Percentiles rank a stretch among this genome's conserved stretches.
These are phyloP conservation scores for Suhomyces ambrosiae DNA, from an alignment of 1,139 yeast genomes.

Conservation along the genomic window DNA sequence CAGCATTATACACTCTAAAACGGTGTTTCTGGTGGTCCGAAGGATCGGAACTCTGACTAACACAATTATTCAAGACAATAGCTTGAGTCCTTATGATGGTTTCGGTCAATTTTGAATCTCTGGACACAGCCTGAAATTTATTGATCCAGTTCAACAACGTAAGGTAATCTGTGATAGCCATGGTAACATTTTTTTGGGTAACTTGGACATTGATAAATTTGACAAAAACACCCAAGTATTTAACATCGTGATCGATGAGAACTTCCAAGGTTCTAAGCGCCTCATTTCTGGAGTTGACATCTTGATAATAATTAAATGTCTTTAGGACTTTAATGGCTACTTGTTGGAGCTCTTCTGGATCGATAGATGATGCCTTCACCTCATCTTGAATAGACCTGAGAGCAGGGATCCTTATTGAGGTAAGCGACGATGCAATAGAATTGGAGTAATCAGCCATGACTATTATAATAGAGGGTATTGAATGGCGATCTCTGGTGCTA, in stretches of 20 bases:
- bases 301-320: constrained; percentile 55
- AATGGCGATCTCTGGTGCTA: not conserved
- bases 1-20: constrained; percentile 49
- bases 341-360: constrained; percentile 23
- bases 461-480: too few relatives aligned
- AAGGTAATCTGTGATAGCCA: constrained; percentile 57
- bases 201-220: constrained; percentile 39
- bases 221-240: constrained; percentile 34
- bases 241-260: constrained; percentile 34
- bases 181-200: constrained; percentile 31
- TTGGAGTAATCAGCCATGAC: constrained; percentile 26
- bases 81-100: constrained; percentile 26
- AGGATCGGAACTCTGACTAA: constrained; percentile 14
- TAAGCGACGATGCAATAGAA: constrained; percentile 35
- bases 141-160: constrained; percentile 62
- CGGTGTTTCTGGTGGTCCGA: constrained; percentile 37
- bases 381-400: constrained; percentile 23
- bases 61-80: constrained; percentile 23
- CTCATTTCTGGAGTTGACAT: constrained; percentile 46
- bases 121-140: constrained; percentile 28
- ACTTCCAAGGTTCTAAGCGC: constrained; percentile 40
- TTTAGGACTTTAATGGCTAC: constrained; percentile 35
- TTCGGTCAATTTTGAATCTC: constrained; percentile 15
- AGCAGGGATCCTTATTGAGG: constrained; percentile 35
- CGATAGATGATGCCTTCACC: constrained; percentile 19